Conservation (phyloP, 2,329 filamentous ascomycete species). For the Cucurbitaria berberidis region DNA sequence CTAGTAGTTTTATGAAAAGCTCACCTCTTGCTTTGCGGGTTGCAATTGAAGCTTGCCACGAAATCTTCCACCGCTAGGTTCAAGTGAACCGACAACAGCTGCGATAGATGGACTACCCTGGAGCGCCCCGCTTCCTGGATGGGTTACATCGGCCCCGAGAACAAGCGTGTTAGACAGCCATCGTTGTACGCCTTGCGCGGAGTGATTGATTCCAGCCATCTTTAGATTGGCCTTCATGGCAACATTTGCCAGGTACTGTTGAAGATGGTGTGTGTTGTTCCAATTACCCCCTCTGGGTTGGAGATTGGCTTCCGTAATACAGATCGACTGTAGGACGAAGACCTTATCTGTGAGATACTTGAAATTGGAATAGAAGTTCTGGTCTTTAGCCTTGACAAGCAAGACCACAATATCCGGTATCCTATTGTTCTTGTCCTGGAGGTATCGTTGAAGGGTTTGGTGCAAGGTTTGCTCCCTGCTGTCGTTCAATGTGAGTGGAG, state of each 20-base stretch:
- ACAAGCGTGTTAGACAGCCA: background rate
- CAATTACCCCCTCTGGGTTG: too few relatives aligned
- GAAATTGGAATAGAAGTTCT: slow-evolving; percentile 15
- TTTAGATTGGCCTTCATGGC: slow-evolving; percentile 41
- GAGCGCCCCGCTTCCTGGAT: slow-evolving; percentile 38
- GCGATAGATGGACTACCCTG: slow-evolving; percentile 48
- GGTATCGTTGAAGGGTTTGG: too few relatives aligned
- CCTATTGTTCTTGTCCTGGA: too few relatives aligned
- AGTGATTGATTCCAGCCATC: slow-evolving; percentile 27
- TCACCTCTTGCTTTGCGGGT: too few relatives aligned
- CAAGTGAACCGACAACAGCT: slow-evolving; percentile 50
- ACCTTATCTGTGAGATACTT: slow-evolving; percentile 19
- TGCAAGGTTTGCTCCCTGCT: too few relatives aligned
- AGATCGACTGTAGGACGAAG: slow-evolving; percentile 24
- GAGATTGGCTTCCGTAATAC: background rate
- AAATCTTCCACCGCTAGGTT: slow-evolving; percentile 37
- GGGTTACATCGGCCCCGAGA: slow-evolving; percentile 47
- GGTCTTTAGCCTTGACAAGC: too few relatives aligned
- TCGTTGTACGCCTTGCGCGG: background rate
- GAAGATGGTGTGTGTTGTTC: too few relatives aligned
- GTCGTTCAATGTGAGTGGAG: too few relatives aligned
- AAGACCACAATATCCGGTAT: too few relatives aligned
- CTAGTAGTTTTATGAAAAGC: too few relatives aligned
- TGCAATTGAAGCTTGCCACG: slow-evolving; percentile 48
- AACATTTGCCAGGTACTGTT: slow-evolving; percentile 25